Evolutionary conservation across 2,329 filamentous ascomycete genomes (phyloP).

Genomic region (Phialophora verrucosa): DNA sequence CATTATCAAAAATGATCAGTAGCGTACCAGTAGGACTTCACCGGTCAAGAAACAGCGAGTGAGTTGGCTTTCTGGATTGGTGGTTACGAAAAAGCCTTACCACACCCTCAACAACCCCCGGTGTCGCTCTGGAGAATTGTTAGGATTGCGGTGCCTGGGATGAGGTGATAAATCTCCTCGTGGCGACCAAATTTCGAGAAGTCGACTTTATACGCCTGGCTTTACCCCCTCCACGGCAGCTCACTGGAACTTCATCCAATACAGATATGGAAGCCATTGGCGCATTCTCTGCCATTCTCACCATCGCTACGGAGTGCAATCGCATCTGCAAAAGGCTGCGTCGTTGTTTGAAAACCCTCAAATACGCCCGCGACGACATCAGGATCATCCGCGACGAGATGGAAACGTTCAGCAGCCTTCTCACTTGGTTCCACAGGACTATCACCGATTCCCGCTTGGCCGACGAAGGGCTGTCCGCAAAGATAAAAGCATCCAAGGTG

Average conservation of each 20-base stretch:
- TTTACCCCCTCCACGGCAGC: not conserved
- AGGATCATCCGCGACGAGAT: constrained; percentile 1
- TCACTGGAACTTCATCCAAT: not conserved
- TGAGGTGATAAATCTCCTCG: not conserved
- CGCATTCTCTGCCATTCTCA: not conserved
- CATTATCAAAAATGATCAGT: not conserved
- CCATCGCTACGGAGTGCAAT: not conserved
- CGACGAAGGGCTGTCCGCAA: constrained; percentile 8
- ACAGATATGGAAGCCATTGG: not conserved
- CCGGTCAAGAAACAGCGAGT: constrained; percentile 3
- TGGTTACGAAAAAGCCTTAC: not conserved
- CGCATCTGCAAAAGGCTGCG: constrained; percentile 7
- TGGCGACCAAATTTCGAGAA: constrained; percentile 1
- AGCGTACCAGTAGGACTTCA: not conserved
- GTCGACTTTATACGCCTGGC: constrained; percentile 1
- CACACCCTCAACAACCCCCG: not conserved
- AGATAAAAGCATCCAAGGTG: constrained; percentile 13
- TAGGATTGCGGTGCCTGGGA: not conserved
- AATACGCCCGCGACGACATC: constrained; percentile 2
- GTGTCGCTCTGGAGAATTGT: not conserved
- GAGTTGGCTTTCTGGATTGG: constrained; percentile 5
- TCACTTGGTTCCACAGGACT: not conserved
- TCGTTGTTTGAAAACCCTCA: not conserved
- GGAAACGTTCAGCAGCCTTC: not conserved
- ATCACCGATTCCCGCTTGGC: constrained; percentile 11